Base-by-base conservation (phyloP, 768 basidiomycete species). In the Strobilomyces confusus region DNA sequence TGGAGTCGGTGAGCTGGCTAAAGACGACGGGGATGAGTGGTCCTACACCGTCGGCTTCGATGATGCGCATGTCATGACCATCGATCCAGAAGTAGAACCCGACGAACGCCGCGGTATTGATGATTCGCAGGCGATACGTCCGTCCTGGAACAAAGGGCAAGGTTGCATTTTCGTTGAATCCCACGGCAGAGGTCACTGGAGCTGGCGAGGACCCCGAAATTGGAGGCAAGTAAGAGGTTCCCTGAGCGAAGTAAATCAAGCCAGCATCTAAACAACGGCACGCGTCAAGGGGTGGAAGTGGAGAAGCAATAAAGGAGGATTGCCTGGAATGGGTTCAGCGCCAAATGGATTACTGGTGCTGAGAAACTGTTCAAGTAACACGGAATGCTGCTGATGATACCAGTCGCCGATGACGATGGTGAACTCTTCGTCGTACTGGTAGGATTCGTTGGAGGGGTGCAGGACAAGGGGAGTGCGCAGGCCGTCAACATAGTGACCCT, bases 401-500 rank as follows among this genome's bases (percentile, higher is more conserved):
- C 95, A 98, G 68, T 98, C 95, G 6, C 84, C 80, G 1, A 98
- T 74, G 54, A 93, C 65, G 58, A 98, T 75, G 19, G 89, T 95
- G 72, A 82, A 94, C 60, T 98, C 95, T 25, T 87, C 90, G 68
- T 98, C 94, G 69, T 97, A 98, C 11, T 57, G 69, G 67, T 92
- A 80, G 19, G 73, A 77, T 69, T 88, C 87, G 49, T 73, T 75
- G 1, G 75, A 70, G 5, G 86, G 84, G 62, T 89, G 88, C 46
- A 98, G 80, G 45, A 95, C 64, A 42, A 97, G 67, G 1, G 95
- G 92, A 0, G 92, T 78, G n/a, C 94, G 86, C 2, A 98, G 78
- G 20, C 95, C 95, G 60, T 98, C 95, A 44, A 89, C 87, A 62
- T 97, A 95, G 76, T 94, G 90, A 19, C 92, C 89, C 83, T 86